phyloP scores from a whole-genome alignment of 306 rosid genomes.

The Quercus bicolor region DNA sequence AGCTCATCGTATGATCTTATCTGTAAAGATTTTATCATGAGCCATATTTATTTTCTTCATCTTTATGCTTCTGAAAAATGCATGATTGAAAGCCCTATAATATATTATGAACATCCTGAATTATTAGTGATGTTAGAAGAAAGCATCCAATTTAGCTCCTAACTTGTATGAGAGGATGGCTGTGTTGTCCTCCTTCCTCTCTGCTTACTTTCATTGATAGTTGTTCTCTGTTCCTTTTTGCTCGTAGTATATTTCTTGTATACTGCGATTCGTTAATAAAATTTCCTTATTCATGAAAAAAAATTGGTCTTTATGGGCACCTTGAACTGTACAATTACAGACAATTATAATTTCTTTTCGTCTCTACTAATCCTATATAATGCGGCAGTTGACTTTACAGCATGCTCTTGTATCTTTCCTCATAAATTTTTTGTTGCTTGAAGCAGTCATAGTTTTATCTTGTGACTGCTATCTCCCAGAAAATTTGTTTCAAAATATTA shows the following conservation, averaged over 20 bases:
- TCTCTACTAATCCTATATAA: background rate
- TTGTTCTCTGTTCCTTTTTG: too few species aligned
- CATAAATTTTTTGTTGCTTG: conserved; percentile 1
- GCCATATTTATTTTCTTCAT: background rate
- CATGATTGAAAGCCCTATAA: background rate
- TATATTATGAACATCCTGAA: background rate
- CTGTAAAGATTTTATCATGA: background rate
- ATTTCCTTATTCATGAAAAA: too few species aligned
- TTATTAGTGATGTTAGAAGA: background rate
- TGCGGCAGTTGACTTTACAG: background rate
- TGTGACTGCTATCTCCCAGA: background rate
- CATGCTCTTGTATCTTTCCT: background rate
- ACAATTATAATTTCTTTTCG: background rate
- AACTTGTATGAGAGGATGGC: background rate
- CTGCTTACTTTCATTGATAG: too few species aligned
- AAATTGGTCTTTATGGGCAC: background rate
- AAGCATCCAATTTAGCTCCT: background rate
- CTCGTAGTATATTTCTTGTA: too few species aligned
- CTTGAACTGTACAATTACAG: background rate
- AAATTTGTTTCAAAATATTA: background rate
- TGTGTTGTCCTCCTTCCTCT: too few species aligned
- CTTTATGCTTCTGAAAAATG: background rate
- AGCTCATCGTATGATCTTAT: background rate
- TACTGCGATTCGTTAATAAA: too few species aligned
- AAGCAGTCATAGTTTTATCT: background rate